Evolutionary conservation across 208 protist species (phyloP), one percentile per base, ranked within the genome.

Genomic region (Wallacemonas sp.): DNA sequence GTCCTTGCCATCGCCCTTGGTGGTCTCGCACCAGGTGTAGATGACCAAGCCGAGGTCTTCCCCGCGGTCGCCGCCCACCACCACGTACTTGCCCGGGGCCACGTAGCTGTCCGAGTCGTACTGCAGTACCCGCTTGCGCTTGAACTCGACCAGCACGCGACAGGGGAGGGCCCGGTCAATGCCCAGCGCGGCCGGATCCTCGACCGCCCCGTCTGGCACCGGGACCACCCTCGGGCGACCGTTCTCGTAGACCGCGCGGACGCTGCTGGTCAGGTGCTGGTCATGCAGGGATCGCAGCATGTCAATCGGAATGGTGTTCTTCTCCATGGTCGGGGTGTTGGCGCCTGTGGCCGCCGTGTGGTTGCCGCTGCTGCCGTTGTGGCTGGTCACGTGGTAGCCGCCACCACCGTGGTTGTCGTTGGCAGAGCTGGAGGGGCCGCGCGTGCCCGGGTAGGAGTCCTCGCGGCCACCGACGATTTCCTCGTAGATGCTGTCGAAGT

Each of bases 231-330:
- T 52, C 20, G 88, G 82, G 5, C 91, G 78, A 12, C 91, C 86
- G n/a, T 82, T 73, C 26, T 83, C 72, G 67, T 91, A 91, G 16
- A 41, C 52, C 1, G 85, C 81, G 0, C 67, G 69, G 26, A 91
- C 61, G 32, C 70, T 84, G 12, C 76, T 86, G 18, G 82, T 96
- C 23, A 90, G 42, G 64, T 93, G 80, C 65, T 91, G 91, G 26
- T 97, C 98, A 33, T 98, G 92, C 31, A 99, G 97, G 38, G 90
- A 88, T 10, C 78, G 87, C 14, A 97, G 87, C 64, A 98, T 95
- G 39, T 88, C 98, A 45, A 99, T 92, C 61, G 97, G 96, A 29
- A 98, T 95, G 42, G 98, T 69, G 46, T 92, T 85, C 64, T 64
- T 72, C 63, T 77, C 16, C 39, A 28, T 29, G 3, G 31, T 14